These are phyloP conservation scores for Boletus sensibilis DNA, from an alignment of 768 basidiomycete genomes.

Conservation along the genomic window DNA sequence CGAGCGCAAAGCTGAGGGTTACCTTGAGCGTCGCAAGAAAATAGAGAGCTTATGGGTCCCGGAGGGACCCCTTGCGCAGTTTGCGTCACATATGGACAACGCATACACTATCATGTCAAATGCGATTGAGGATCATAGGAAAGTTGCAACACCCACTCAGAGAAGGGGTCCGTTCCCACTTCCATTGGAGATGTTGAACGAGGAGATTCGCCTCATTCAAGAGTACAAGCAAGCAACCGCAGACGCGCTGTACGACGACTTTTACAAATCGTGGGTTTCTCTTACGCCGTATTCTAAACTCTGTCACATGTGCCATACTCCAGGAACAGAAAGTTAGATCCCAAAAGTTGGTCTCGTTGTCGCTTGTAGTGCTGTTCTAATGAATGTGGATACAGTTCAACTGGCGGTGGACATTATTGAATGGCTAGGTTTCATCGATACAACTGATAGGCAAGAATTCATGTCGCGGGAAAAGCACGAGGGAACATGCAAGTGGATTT, in stretches of 20 bases:
- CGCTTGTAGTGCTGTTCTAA: neutral
- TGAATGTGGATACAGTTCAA: conserved; percentile 16
- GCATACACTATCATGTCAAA: conserved; percentile 17
- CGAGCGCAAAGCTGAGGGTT: conserved; percentile 23
- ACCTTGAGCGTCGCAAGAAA: conserved; percentile 20
- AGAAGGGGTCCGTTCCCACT: conserved; percentile 25
- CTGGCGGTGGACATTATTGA: conserved; percentile 20
- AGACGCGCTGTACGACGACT: conserved; percentile 18
- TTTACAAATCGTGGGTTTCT: conserved; percentile 19
- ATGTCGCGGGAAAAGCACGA: conserved; percentile 25
- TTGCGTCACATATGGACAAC: conserved; percentile 23
- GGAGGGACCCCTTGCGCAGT: conserved; percentile 16
- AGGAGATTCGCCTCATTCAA: conserved; percentile 23
- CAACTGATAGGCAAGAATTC: conserved; percentile 24
- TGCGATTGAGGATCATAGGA: conserved; percentile 23
- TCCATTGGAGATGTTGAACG: conserved; percentile 21
- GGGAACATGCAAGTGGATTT: conserved; percentile 27
- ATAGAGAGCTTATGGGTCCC: conserved; percentile 20
- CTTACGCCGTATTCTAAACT: no score
- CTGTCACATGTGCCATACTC: neutral
- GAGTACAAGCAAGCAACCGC: conserved; percentile 19
- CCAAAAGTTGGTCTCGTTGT: conserved; percentile 19
- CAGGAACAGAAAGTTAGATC: conserved; percentile 21
- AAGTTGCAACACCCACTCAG: conserved; percentile 7
- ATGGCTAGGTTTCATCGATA: conserved; percentile 27